Evolutionary conservation across 192 early-diverging fungal species (phyloP).

Genomic region (Entophlyctis luteolus): DNA sequence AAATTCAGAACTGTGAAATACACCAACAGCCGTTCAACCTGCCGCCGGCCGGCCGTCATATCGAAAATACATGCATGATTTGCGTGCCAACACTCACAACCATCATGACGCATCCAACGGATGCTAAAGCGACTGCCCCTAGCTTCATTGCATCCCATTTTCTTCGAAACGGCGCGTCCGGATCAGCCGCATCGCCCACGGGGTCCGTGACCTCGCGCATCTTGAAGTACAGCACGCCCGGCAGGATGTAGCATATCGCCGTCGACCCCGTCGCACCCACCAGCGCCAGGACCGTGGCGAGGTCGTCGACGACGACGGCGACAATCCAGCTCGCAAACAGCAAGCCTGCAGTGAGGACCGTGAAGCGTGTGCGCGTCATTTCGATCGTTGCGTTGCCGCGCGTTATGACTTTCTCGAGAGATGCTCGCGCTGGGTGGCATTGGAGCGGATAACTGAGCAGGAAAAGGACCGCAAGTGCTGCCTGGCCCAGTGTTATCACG

Average conservation of each 20-base stretch:
- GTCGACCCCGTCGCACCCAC: conserved; percentile 97
- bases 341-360: conserved; percentile 19
- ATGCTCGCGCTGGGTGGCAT: conserved; percentile 84
- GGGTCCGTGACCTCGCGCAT: conserved; percentile 32
- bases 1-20: background rate
- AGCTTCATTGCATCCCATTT: conserved; percentile 66
- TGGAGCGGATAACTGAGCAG: conserved; percentile 91
- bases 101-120: conserved; percentile 77
- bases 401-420: conserved; percentile 79
- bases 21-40: background rate
- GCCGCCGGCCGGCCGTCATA: conserved; percentile 11
- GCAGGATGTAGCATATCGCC: conserved; percentile 92
- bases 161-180: no score
- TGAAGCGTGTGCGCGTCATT: conserved; percentile 16
- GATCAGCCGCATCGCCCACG: background rate
- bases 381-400: conserved; percentile 2
- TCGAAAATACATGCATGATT: background rate
- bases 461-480: conserved; percentile 84
- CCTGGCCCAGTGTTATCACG: conserved; percentile 78
- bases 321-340: conserved; percentile 30
- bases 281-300: conserved; percentile 80
- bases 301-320: conserved; percentile 53
- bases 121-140: conserved; percentile 54
- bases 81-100: conserved; percentile 34
- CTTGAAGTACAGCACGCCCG: conserved; percentile 89